phyloP scores from a whole-genome alignment of 768 basidiomycete genomes.

The Wakefieldia striispora region DNA sequence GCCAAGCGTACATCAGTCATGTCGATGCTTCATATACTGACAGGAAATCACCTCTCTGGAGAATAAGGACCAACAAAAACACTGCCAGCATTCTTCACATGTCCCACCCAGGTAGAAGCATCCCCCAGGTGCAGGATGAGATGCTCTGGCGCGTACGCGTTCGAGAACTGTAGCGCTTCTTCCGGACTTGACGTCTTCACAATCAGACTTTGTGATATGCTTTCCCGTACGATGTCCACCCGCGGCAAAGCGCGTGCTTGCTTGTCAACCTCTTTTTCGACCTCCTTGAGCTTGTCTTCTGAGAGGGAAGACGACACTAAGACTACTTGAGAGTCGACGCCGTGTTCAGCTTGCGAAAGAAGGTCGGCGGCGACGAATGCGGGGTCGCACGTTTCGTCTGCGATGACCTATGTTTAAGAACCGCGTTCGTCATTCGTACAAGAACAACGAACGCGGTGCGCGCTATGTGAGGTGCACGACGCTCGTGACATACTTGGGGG shows the following conservation, averaged over 20 bases:
- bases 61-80: slow-evolving; percentile 95
- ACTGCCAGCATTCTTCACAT: slow-evolving; percentile 90
- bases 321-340: slow-evolving; percentile 97
- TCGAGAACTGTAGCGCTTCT: slow-evolving; percentile 86
- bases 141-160: slow-evolving; percentile 98
- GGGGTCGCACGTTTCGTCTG: slow-evolving; percentile 82
- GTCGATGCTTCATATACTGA: not conserved
- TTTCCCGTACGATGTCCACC: slow-evolving; percentile 87
- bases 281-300: slow-evolving; percentile 56
- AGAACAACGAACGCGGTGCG: slow-evolving; percentile 42
- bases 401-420: slow-evolving; percentile 69
- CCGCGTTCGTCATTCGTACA: slow-evolving; percentile 33
- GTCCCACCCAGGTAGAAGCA: slow-evolving; percentile 59
- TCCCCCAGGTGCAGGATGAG: slow-evolving; percentile 85
- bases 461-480: slow-evolving; percentile 65
- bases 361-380: slow-evolving; percentile 96
- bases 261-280: slow-evolving; percentile 81
- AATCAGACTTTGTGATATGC: slow-evolving; percentile 87
- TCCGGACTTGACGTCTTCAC: slow-evolving; percentile 64
- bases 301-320: slow-evolving; percentile 78
- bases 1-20: slow-evolving; percentile 9
- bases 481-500: slow-evolving; percentile 34
- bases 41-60: slow-evolving; percentile 79
- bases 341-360: slow-evolving; percentile 97
- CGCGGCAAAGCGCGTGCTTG: slow-evolving; percentile 87